Conservation (phyloP, 495 filamentous ascomycete species). For the Talaromyces borbonicus region DNA sequence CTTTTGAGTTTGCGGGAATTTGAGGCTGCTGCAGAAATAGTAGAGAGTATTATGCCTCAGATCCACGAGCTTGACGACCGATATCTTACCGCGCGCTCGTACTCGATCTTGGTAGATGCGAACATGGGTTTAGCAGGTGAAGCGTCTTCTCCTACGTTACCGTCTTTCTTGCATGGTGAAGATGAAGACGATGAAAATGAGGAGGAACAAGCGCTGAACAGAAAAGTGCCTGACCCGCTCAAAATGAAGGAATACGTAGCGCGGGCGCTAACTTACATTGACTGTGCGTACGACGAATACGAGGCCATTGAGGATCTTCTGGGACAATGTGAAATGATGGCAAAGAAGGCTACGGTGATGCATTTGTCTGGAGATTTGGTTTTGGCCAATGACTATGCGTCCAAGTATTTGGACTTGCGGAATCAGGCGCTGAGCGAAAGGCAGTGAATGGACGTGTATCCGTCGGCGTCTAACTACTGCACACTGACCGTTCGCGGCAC, state of each 20-base stretch:
- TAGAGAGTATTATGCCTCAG: slow-evolving; percentile 72
- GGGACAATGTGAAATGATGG: slow-evolving; percentile 74
- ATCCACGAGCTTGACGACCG: slow-evolving; percentile 66
- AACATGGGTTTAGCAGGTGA: slow-evolving; percentile 72
- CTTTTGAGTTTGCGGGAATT: slow-evolving; percentile 69
- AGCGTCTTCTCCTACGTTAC: slow-evolving; percentile 17
- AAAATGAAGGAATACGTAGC: slow-evolving; percentile 49
- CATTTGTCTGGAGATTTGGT: slow-evolving; percentile 60
- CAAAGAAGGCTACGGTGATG: slow-evolving; percentile 77
- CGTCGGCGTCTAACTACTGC: neutral
- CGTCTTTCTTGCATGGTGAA: slow-evolving; percentile 13
- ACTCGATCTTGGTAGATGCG: slow-evolving; percentile 70
- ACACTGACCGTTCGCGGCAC: too few species aligned
- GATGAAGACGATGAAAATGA: neutral
- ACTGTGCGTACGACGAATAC: slow-evolving; percentile 57
- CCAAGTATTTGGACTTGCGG: slow-evolving; percentile 55
- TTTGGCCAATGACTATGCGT: slow-evolving; percentile 65
- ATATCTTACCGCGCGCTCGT: slow-evolving; percentile 54
- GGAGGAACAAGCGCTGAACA: neutral
- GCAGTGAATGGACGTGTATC: neutral
- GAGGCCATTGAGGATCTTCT: slow-evolving; percentile 62
- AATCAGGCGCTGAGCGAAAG: slow-evolving; percentile 10
- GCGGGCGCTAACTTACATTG: slow-evolving; percentile 56
- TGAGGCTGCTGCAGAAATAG: slow-evolving; percentile 51
- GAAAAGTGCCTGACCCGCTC: neutral